Base-by-base conservation (phyloP, 176 grass and related monocot genomes). In the Elaeis guineensis region DNA sequence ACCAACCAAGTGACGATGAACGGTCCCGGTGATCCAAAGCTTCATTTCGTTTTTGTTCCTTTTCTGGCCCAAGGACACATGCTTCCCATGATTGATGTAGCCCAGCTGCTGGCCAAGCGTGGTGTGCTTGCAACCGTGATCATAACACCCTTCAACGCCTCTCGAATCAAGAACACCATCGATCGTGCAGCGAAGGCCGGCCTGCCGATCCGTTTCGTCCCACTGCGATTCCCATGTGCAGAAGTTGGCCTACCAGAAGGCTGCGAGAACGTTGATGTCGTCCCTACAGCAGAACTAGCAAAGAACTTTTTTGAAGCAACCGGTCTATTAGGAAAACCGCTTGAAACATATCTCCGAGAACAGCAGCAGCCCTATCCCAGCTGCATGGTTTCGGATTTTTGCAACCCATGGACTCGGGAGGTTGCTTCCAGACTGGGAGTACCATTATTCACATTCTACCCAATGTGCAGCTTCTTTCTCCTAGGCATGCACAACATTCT, bases 1-100 rank as follows among this genome's bases (percentile, higher is more conserved):
- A 39, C 32, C 32, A 39, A 39, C 7, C 32, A 39, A 39, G 32
- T 5, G 35, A 12, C 2, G 9, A 44, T 2, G 9, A 44, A 12
- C 9, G 35, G 28, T 6, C 28, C 6, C 28, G 28, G 28, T 6
- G 35, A 44, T 44, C 35, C 35, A 11, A 44, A 44, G 35, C 32
- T 78, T 73, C 82, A 80, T 69, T 70, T 90, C 19, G 59, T 82
- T 0, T 39, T 90, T 15, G 73, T 86, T 62, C 82, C 82, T 25
- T 66, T 71, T 22, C 52, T 62, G 48, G 60, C 63, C 25, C 83
- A 66, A 51, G 84, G 87, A 64, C 87, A 82, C 78, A 65, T 90
- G 25, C 82, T 86, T 64, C 76, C 79, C 44, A 74, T 77, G 55
- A 59, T 77, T 5, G 82, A 90, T 68, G 70, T 90, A 24, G 79